Base-by-base conservation (phyloP, 139 green algal species). In the Tetradesmus lagerheimii region DNA sequence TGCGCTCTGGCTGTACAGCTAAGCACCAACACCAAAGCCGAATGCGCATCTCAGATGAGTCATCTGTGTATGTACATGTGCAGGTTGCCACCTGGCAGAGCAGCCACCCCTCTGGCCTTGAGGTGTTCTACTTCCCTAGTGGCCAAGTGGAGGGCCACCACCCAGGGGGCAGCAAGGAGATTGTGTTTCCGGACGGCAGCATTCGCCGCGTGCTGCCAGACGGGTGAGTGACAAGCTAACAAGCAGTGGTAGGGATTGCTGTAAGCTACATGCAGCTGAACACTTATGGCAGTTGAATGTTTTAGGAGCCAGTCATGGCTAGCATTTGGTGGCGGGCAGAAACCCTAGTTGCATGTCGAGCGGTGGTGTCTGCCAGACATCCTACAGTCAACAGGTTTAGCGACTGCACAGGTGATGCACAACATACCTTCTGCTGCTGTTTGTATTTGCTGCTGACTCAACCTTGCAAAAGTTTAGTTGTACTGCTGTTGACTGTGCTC, bases 41-140 rank as follows among this genome's bases (percentile, higher is more conserved):
- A 50, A 50, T 50, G 43, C 43, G 6, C 43, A 50, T 9, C 43
- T 15, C 43, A 5, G n/a, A 50, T 50, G 43, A 15, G 9, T 50
- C 43, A 4, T 87, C 5, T 57, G n/a, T 41, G 9, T n/a, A 29
- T 75, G 45, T 77, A 34, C 5, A 9, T 57, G 11, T 47, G 41
- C 91, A 95, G 90, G 93, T 95, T 50, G 89, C 41, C 50, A 94
- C 92, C 14, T 95, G 93, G 93, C 93, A 95, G 87, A 95, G 93
- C n/a, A 98, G 94, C 0, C 91, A 97, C 86, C 45, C 93, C 43
- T 53, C 86, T 34, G 95, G 95, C 31, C 85, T 96, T 12, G 96
- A 99, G 85, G 96, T 99, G 27, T 99, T 97, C 91, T 93, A 97
- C 87, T 99, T 99, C 89, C 89, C 96, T 45, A 94, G 74, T 20